Conservation (phyloP, 306 rosid species). For the Dalbergia cultrata region DNA sequence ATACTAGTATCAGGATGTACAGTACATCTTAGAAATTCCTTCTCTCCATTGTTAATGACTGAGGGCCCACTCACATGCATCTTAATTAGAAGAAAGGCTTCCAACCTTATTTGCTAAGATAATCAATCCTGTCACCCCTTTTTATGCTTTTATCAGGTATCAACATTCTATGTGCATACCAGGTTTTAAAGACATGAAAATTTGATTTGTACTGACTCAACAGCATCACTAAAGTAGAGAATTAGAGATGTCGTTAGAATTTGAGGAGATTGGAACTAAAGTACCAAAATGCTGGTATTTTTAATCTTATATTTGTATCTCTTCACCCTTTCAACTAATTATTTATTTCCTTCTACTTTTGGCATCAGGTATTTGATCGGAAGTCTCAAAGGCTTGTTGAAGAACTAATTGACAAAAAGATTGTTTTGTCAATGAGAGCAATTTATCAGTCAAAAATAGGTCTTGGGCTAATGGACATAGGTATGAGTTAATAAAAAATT, state of each 20-base stretch:
- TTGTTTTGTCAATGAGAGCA: slow-evolving; percentile 97
- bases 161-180: slow-evolving; percentile 17
- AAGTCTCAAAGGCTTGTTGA: slow-evolving; percentile 89
- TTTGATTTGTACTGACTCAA: slow-evolving; percentile 24
- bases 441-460: slow-evolving; percentile 96
- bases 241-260: slow-evolving; percentile 34
- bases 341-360: slow-evolving; percentile 34
- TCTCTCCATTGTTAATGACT: neutral
- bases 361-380: slow-evolving; percentile 84
- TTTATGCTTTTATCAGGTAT: slow-evolving; percentile 33
- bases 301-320: slow-evolving; percentile 13
- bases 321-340: slow-evolving; percentile 15
- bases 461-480: slow-evolving; percentile 87
- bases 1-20: slow-evolving; percentile 14
- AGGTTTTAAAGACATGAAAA: neutral
- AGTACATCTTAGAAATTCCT: slow-evolving; percentile 15
- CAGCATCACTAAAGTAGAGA: slow-evolving; percentile 32
- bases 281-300: slow-evolving; percentile 14
- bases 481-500: slow-evolving; percentile 48
- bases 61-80: slow-evolving; percentile 22
- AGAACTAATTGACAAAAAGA: slow-evolving; percentile 88
- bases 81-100: slow-evolving; percentile 29
- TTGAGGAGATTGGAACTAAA: slow-evolving; percentile 28
- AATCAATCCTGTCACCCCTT: slow-evolving; percentile 18
- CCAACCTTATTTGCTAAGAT: slow-evolving; percentile 36